Evolutionary conservation across 345 rosid genomes (phyloP), one percentile per base, ranked within the genome.

Genomic region (Citrus glauca): DNA sequence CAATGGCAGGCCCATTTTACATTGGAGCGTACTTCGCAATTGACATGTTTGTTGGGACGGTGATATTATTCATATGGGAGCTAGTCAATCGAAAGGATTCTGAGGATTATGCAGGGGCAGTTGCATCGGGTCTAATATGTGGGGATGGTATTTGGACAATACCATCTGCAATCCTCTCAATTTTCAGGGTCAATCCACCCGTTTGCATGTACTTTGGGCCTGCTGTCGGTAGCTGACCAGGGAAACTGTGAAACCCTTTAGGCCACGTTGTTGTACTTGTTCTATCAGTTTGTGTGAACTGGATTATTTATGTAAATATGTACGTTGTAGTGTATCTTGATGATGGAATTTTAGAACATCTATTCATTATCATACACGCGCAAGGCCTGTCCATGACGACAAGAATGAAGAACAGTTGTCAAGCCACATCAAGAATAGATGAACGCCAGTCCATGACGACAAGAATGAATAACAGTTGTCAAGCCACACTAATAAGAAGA

Each of bases 201-300:
- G 91, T 93, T 59, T 95, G 98, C 84, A 95, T 95, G 98, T 88
- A 90, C 85, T 95, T 93, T 33, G 93, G 98, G 37, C 98, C 97
- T 9, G 66, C 97, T 13, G 22, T 72, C 9, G 70, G 85, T 64
- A 56, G 80, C 14, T 93, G 87, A 89, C 82, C 70, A 50, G 55
- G 61, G 8, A 42, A 66, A 35, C 40, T 53, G 20, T 22, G 57
- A 53, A 53, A 53, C 22, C 22, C 57, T 53, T 45, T 3, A 3
- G 50, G 50, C 50, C 5, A 45, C 13, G 50, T 11, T 42, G 48
- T 42, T 45, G 50, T 45, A 45, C 17, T 45, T 13, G 17, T 45
- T 45, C 50, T 45, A 45, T 45, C 50, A 11, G 50, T 45, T 45
- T 45, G 50, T 11, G 17, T 11, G 17, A 13, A 45, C 17, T 45